Conservation (phyloP, 2,329 filamentous ascomycete species). For the Ophiostoma ulmi region DNA sequence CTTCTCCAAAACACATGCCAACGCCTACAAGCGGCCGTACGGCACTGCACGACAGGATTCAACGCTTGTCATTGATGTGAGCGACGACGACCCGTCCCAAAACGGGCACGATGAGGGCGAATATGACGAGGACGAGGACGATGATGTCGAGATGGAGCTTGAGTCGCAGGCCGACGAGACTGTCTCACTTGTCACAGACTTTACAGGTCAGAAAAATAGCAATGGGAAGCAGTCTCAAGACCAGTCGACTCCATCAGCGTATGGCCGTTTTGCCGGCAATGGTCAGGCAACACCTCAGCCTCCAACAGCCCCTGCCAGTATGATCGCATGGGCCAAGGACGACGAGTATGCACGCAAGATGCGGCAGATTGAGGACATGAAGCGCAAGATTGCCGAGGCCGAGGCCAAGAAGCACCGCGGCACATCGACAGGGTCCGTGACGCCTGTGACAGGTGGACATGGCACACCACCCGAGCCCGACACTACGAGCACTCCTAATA, state of each 20-base stretch:
- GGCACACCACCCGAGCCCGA: conserved; percentile 32
- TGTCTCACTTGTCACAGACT: background rate
- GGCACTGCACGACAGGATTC: conserved; percentile 54
- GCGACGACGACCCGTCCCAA: conserved; percentile 60
- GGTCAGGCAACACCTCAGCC: conserved; percentile 33
- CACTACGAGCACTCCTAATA: background rate
- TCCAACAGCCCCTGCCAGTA: conserved; percentile 35
- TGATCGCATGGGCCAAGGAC: conserved; percentile 34
- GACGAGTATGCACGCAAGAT: conserved; percentile 48
- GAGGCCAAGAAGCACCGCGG: conserved; percentile 46
- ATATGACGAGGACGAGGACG: conserved; percentile 53
- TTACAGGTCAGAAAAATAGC: background rate
- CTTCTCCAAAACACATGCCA: conserved; percentile 37
- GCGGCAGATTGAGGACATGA: conserved; percentile 57
- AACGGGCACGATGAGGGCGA: conserved; percentile 53
- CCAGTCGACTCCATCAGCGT: background rate
- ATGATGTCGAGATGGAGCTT: conserved; percentile 61
- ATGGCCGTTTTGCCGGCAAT: conserved; percentile 23
- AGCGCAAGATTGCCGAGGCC: conserved; percentile 53
- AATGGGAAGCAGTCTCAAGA: background rate
- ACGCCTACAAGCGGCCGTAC: conserved; percentile 54
- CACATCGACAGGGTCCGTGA: conserved; percentile 34
- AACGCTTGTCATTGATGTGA: conserved; percentile 76
- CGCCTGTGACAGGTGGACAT: conserved; percentile 28
- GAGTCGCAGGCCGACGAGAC: conserved; percentile 47